These are phyloP conservation scores for Glycine latifolia DNA, from an alignment of 306 rosid genomes.

Conservation along the genomic window DNA sequence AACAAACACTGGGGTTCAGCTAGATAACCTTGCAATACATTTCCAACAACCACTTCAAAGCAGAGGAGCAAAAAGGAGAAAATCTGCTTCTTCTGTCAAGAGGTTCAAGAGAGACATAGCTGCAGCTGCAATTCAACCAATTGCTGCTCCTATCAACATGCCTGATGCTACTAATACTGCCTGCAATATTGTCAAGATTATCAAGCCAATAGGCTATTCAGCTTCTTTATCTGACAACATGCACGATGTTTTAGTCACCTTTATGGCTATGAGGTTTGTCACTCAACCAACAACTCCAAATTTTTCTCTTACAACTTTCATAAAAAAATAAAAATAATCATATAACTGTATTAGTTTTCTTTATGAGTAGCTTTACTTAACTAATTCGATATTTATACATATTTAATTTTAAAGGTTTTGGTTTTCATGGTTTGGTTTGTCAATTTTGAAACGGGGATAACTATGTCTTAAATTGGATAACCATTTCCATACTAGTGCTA, in stretches of 20 bases:
- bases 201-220: conserved; percentile 80
- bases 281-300: conserved; percentile 36
- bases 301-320: not conserved
- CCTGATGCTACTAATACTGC: conserved; percentile 49
- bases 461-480: not conserved
- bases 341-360: not conserved
- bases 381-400: conserved; percentile 6
- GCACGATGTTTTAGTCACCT: conserved; percentile 72
- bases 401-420: conserved; percentile 10
- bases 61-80: conserved; percentile 88
- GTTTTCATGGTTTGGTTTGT: conserved; percentile 2
- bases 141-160: conserved; percentile 39
- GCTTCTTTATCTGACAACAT: conserved; percentile 62
- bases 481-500: not conserved
- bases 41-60: conserved; percentile 61
- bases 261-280: conserved; percentile 80
- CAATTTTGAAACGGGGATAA: conserved; percentile 14
- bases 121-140: conserved; percentile 17
- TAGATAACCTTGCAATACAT: conserved; percentile 58
- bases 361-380: not conserved
- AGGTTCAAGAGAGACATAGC: conserved; percentile 67
- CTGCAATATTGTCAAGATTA: conserved; percentile 69
- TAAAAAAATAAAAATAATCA: too few species aligned
- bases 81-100: conserved; percentile 78
- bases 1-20: conserved; percentile 49